Evolutionary conservation across 1,284 basidiomycete species (phyloP), one percentile per base, ranked within the genome.

Genomic region (Thecaphora thlaspeos): DNA sequence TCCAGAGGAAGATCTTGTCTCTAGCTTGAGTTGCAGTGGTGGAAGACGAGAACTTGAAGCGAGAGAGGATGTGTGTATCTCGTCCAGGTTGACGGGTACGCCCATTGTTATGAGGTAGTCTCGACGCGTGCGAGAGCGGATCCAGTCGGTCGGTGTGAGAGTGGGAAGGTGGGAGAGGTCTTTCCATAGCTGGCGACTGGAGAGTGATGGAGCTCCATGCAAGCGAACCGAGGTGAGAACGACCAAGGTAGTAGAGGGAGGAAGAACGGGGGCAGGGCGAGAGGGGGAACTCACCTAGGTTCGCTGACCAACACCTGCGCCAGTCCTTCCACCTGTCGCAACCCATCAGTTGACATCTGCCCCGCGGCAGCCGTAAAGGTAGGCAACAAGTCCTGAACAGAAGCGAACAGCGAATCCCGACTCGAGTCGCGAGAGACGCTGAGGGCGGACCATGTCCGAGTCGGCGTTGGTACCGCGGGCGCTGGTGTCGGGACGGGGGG

Each of bases 1-100:
- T 28, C 14, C 53, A 10, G 32, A 10, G 32, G 32, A 10, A 10
- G 32, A 34, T 34, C 17, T 10, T 10, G 55, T 24, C 30, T 64
- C 64, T 18, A 73, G 50, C 32, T 70, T 55, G 24, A 76, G 57
- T 49, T 71, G 51, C 34, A 76, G 51, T 0, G 71, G 69, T 9
- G 73, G 74, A 18, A 75, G 48, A 18, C 43, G 46, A 17, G 45
- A 34, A 18, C 39, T 22, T 4, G 43, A n/a, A 14, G 38, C 57
- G 30, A 47, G 55, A 4, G 54, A 52, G 3, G 61, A 64, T 12
- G 8, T 22, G 24, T 62, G 62, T 39, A 76, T 60, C 51, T 76
- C 73, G 44, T 76, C 74, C 11, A 76, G 57, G 41, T 76, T 75
- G 46, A 76, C 68, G 0, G 74, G 74, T 15, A 76, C 64, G 18